Percentiles rank a stretch among this genome's conserved stretches.
phyloP scores from a whole-genome alignment of 148 eudicot genomes.

The Pouteria glomerata region DNA sequence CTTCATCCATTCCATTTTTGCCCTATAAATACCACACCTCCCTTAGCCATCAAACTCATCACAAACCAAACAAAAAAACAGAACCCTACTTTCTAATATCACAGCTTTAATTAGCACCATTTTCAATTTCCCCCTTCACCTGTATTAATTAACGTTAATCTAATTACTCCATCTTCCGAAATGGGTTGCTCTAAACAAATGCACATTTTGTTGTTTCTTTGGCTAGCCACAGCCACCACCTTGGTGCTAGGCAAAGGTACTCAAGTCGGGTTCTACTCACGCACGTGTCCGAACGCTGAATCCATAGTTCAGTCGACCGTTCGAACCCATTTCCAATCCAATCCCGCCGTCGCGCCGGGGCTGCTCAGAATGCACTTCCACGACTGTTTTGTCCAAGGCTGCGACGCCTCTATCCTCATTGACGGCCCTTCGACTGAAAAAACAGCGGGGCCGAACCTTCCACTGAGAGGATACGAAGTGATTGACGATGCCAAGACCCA shows the following conservation, averaged over 20 bases:
- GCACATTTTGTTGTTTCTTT: constrained; percentile 5
- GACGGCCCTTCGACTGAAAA: constrained; percentile 32
- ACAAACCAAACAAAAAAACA: no score
- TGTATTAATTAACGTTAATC: not conserved
- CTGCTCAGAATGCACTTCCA: constrained; percentile 44
- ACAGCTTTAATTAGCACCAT: not conserved
- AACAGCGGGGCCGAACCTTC: constrained; percentile 19
- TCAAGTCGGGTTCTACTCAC: constrained; percentile 31
- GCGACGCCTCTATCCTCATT: constrained; percentile 44
- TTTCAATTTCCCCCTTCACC: not conserved
- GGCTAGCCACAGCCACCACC: constrained; percentile 8
- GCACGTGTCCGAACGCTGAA: constrained; percentile 28
- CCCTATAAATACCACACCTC: no score
- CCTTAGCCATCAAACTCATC: no score
- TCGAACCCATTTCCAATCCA: constrained; percentile 11
- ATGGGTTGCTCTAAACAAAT: not conserved
- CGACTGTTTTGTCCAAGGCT: constrained; percentile 46
- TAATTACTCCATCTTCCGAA: no score
- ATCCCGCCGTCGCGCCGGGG: constrained; percentile 28
- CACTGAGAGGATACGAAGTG: constrained; percentile 34
- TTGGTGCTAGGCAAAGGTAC: constrained; percentile 35
- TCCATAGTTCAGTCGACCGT: constrained; percentile 28
- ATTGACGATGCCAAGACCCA: constrained; percentile 38
- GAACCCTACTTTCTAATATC: no score
- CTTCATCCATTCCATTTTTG: no score